Conservation (phyloP, 805 yeast genomes). For the Trichomonascus vanleenenianus region DNA sequence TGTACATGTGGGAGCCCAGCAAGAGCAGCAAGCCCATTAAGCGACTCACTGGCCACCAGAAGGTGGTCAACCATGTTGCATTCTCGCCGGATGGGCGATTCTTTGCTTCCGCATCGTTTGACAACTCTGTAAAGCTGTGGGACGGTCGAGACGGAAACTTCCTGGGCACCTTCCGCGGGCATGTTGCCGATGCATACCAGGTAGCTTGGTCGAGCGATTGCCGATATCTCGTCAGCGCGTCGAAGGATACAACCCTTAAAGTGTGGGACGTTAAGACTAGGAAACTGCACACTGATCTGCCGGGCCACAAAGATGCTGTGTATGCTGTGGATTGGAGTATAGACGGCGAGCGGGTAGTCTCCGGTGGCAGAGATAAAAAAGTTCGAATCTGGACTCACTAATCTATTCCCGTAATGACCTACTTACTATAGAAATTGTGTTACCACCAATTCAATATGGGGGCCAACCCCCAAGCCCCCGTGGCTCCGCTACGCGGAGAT, state of each 20-base stretch:
- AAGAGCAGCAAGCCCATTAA: constrained; percentile 75
- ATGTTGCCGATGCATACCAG: constrained; percentile 96
- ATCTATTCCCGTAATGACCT: too few species aligned
- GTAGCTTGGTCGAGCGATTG: constrained; percentile 97
- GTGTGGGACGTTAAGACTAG: constrained; percentile 92
- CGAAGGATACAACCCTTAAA: constrained; percentile 91
- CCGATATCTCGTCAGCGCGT: constrained; percentile 82
- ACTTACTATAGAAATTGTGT: too few species aligned
- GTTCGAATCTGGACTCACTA: constrained; percentile 81
- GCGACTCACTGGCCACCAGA: constrained; percentile 97
- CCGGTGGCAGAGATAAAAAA: constrained; percentile 96
- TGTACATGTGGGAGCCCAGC: constrained; percentile 94
- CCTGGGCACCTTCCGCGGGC: constrained; percentile 86
- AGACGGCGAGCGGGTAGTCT: constrained; percentile 89
- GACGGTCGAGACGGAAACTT: constrained; percentile 91
- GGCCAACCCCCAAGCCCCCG: too few species aligned
- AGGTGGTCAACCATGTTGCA: constrained; percentile 89
- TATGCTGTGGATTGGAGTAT: constrained; percentile 97
- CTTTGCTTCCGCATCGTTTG: constrained; percentile 89
- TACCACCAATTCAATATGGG: too few species aligned
- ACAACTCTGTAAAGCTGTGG: constrained; percentile 93
- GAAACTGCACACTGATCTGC: constrained; percentile 79
- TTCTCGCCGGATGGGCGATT: constrained; percentile 93
- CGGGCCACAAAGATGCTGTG: constrained; percentile 95
- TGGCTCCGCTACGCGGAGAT: too few species aligned